Percentiles rank a stretch among this genome's conserved stretches.
Conservation (phyloP, 805 yeast species). For the Lipomyces sp. region DNA sequence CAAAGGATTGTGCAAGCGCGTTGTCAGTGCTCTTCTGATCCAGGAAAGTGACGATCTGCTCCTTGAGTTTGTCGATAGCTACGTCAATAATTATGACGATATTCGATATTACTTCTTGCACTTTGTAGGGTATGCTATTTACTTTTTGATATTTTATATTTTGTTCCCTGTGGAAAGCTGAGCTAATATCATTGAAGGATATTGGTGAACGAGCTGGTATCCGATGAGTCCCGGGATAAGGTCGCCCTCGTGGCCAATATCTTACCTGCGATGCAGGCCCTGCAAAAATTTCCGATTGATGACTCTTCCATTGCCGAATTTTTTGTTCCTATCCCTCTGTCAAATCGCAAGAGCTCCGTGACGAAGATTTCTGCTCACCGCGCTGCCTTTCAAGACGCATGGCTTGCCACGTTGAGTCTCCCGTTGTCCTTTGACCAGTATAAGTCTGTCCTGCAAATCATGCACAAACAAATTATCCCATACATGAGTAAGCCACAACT, state of each 20-base stretch:
- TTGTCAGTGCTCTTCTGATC: slow-evolving; percentile 39
- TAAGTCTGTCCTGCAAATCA: slow-evolving; percentile 60
- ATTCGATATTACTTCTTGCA: slow-evolving; percentile 69
- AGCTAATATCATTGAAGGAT: too few species aligned
- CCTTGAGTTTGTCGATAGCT: slow-evolving; percentile 55
- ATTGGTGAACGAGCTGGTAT: slow-evolving; percentile 12
- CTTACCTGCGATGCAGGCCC: slow-evolving; percentile 25
- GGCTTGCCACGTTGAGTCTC: slow-evolving; percentile 56
- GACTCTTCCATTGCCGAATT: slow-evolving; percentile 29
- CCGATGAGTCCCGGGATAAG: too few species aligned
- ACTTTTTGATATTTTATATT: slow-evolving; percentile 2
- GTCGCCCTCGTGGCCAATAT: slow-evolving; percentile 27
- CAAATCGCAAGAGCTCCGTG: slow-evolving; percentile 20
- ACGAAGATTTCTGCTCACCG: slow-evolving; percentile 46
- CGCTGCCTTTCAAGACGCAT: slow-evolving; percentile 61
- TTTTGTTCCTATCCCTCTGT: slow-evolving; percentile 16
- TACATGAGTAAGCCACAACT: slow-evolving; percentile 71
- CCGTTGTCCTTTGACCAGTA: slow-evolving; percentile 54
- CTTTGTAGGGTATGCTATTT: slow-evolving; percentile 42
- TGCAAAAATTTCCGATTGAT: slow-evolving; percentile 30
- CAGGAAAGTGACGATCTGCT: slow-evolving; percentile 41
- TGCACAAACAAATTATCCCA: slow-evolving; percentile 85
- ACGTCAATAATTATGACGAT: slow-evolving; percentile 64
- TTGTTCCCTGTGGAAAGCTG: too few species aligned
- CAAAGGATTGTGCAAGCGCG: slow-evolving; percentile 47